Evolutionary conservation across 140 eudicot genomes (phyloP).

Genomic region (Oenanthe javanica): DNA sequence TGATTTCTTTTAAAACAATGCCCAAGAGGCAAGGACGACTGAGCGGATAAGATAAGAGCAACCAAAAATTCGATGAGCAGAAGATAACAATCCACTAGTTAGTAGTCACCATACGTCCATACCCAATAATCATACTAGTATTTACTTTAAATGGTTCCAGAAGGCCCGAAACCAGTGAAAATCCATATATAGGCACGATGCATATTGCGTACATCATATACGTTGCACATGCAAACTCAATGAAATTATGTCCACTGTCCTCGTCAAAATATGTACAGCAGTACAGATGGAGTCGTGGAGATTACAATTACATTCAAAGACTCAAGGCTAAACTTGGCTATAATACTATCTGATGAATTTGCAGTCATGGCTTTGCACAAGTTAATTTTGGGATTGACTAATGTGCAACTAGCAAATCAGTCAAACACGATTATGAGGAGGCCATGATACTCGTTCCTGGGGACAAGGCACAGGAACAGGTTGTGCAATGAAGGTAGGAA

Average conservation of each 20-base stretch:
- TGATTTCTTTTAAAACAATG: too few species aligned
- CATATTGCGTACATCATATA: background rate
- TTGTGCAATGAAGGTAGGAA: conserved; percentile 69
- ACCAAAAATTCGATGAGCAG: too few species aligned
- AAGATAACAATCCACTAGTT: too few species aligned
- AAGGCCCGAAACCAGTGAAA: background rate
- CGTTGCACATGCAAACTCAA: background rate
- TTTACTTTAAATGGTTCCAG: background rate
- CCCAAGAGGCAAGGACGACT: too few species aligned
- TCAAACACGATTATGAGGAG: conserved; percentile 22
- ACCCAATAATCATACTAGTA: too few species aligned
- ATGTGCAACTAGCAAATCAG: background rate
- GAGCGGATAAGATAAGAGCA: too few species aligned
- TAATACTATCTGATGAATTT: background rate
- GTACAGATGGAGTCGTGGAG: background rate
- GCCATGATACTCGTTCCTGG: conserved; percentile 35
- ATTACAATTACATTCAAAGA: background rate
- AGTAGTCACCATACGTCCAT: too few species aligned
- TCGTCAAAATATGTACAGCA: conserved; percentile 6
- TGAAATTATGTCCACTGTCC: background rate
- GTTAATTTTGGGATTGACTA: background rate
- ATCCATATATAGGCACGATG: background rate
- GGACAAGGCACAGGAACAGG: conserved; percentile 64
- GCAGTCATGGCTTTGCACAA: background rate
- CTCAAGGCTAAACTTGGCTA: background rate